A percentile compares a stretch with the other conserved stretches of the same genome.
These are phyloP conservation scores for Flammula alnicola DNA, from an alignment of 1,284 basidiomycete genomes.

Conservation along the genomic window DNA sequence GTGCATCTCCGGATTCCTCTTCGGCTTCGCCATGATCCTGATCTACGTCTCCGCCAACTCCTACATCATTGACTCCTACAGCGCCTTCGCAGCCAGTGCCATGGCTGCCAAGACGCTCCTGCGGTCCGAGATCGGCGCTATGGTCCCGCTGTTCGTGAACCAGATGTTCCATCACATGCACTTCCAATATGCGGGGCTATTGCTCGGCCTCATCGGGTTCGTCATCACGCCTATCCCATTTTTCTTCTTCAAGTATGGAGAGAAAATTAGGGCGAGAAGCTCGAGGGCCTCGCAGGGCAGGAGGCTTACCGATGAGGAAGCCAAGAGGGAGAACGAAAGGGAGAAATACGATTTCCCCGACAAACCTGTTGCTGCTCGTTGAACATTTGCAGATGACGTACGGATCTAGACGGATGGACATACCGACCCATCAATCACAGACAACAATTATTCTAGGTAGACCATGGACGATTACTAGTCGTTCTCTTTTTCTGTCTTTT, in stretches of 20 bases:
- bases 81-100: constrained; percentile 43
- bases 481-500: too few relatives aligned
- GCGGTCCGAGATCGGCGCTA: constrained; percentile 41
- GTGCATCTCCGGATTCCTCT: constrained; percentile 39
- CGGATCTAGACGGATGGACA: too few relatives aligned
- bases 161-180: constrained; percentile 47
- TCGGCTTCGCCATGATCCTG: constrained; percentile 45
- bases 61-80: constrained; percentile 49
- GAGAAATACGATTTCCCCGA: too few relatives aligned
- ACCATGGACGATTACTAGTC: too few relatives aligned
- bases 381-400: too few relatives aligned
- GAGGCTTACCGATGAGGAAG: constrained; percentile 10
- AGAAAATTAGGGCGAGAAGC: constrained; percentile 31
- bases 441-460: too few relatives aligned
- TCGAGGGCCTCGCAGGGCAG: constrained; percentile 18
- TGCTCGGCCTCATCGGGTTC: constrained; percentile 38
- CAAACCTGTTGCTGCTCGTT: too few relatives aligned
- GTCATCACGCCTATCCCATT: constrained; percentile 45
- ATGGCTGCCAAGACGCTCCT: constrained; percentile 48
- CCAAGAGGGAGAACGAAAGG: not conserved
- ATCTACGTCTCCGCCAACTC: constrained; percentile 47
- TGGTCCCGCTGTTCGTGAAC: constrained; percentile 42
- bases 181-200: constrained; percentile 43
- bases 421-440: too few relatives aligned
- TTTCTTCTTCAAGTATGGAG: constrained; percentile 42